These are phyloP conservation scores for Cymbidium sinense DNA, from an alignment of 106 monocot genomes.

Conservation along the genomic window DNA sequence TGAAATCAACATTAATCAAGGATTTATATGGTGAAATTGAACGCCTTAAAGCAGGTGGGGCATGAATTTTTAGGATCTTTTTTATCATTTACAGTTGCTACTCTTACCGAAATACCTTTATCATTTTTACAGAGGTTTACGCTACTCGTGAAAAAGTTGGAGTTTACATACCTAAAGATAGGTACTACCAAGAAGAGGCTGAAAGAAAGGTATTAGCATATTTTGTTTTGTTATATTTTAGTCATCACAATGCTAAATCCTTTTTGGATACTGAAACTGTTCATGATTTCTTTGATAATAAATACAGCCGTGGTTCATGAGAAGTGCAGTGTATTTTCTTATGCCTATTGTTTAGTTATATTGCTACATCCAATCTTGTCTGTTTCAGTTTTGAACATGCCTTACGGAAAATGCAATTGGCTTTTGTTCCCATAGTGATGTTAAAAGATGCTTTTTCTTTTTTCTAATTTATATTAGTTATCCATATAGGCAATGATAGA, in stretches of 20 bases:
- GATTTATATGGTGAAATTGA: constrained; percentile 96
- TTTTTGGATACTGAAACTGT: neutral
- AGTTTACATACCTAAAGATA: constrained; percentile 91
- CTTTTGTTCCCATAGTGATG: neutral
- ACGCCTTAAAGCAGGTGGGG: constrained; percentile 83
- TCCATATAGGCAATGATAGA: constrained; percentile 68
- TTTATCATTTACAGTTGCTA: neutral
- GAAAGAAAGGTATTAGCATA: constrained; percentile 71
- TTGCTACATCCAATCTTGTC: neutral
- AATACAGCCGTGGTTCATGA: no score
- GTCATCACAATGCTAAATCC: neutral
- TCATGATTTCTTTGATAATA: neutral
- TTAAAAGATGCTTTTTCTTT: neutral
- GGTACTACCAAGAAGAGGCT: constrained; percentile 82
- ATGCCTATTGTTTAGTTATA: no score
- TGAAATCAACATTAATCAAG: constrained; percentile 96
- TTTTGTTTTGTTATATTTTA: neutral
- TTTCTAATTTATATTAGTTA: neutral
- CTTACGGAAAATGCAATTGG: neutral
- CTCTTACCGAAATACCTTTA: neutral
- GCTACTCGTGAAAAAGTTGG: constrained; percentile 93
- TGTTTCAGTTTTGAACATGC: neutral
- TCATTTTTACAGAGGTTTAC: constrained; percentile 58
- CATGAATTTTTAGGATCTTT: neutral
- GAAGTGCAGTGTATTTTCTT: no score